Evolutionary conservation across 1,284 basidiomycete species (phyloP).

Genomic region (Boletus albobrunnescens): DNA sequence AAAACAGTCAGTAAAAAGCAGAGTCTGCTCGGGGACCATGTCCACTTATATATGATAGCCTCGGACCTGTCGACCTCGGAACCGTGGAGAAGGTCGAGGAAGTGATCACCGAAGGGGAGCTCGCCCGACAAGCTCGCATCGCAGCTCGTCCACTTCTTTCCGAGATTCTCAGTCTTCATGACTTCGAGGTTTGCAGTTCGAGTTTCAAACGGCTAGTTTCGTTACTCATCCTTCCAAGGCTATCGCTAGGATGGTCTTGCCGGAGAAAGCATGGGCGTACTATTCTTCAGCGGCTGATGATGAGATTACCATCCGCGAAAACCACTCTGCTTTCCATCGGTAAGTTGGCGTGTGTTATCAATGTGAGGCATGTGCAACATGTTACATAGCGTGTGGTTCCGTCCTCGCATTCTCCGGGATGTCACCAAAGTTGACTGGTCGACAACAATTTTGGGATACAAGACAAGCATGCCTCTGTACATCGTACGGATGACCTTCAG

Average conservation of each 20-base stretch:
- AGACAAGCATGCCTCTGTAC: conserved; percentile 77
- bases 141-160: conserved; percentile 62
- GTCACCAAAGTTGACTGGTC: conserved; percentile 81
- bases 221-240: conserved; percentile 41
- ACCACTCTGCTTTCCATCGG: conserved; percentile 84
- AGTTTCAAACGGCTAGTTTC: background rate
- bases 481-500: conserved; percentile 39
- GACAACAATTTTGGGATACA: conserved; percentile 74
- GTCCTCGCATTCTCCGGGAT: conserved; percentile 82
- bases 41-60: conserved; percentile 35
- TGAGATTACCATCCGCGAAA: conserved; percentile 86
- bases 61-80: conserved; percentile 65
- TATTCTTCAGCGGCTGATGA: conserved; percentile 86
- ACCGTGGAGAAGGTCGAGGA: conserved; percentile 57
- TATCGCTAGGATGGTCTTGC: conserved; percentile 70
- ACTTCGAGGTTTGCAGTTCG: conserved; percentile 70
- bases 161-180: conserved; percentile 83
- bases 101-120: conserved; percentile 55
- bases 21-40: background rate
- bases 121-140: conserved; percentile 50
- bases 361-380: background rate
- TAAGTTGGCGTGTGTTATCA: conserved; percentile 23
- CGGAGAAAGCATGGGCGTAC: conserved; percentile 85
- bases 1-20: conserved; percentile 55
- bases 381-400: conserved; percentile 78